Evolutionary conservation across 371 early-diverging fungal genomes (phyloP).

Genomic region (Syncephalastrum contaminatum): DNA sequence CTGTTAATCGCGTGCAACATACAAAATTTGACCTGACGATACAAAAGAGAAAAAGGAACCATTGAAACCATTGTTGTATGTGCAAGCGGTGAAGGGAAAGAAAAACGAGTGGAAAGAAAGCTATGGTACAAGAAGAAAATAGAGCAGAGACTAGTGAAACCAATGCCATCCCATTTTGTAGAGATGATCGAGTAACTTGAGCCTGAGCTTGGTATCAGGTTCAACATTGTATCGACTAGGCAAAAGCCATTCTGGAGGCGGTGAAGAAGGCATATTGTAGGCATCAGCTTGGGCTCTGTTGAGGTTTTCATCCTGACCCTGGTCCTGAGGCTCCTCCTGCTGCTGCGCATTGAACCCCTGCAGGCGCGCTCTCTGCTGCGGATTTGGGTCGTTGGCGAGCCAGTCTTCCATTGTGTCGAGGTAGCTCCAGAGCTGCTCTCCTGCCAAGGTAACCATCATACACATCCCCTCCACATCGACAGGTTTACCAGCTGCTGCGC

Average conservation of each 20-base stretch:
- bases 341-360: slow-evolving; percentile 1
- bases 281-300: slow-evolving; percentile 1
- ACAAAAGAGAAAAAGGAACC: too few relatives aligned
- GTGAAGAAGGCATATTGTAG: background rate
- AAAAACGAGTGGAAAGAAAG: too few relatives aligned
- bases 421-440: slow-evolving; percentile 41
- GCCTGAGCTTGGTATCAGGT: slow-evolving; percentile 28
- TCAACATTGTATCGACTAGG: slow-evolving; percentile 44
- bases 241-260: slow-evolving; percentile 48
- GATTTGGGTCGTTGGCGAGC: slow-evolving; percentile 31
- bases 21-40: too few relatives aligned
- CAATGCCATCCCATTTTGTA: slow-evolving; percentile 40
- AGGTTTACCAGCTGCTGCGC: slow-evolving; percentile 35
- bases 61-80: too few relatives aligned
- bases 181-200: slow-evolving; percentile 39
- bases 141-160: slow-evolving; percentile 21
- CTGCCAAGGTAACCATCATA: slow-evolving; percentile 41
- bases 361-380: slow-evolving; percentile 30
- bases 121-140: too few relatives aligned
- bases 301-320: slow-evolving; percentile 6
- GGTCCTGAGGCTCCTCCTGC: slow-evolving; percentile 3
- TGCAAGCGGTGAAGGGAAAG: too few relatives aligned
- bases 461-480: slow-evolving; percentile 44
- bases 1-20: too few relatives aligned
- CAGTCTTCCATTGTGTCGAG: slow-evolving; percentile 38